Conservation (phyloP, 116 monocot genomes). For the Dioscorea cayenensis region DNA sequence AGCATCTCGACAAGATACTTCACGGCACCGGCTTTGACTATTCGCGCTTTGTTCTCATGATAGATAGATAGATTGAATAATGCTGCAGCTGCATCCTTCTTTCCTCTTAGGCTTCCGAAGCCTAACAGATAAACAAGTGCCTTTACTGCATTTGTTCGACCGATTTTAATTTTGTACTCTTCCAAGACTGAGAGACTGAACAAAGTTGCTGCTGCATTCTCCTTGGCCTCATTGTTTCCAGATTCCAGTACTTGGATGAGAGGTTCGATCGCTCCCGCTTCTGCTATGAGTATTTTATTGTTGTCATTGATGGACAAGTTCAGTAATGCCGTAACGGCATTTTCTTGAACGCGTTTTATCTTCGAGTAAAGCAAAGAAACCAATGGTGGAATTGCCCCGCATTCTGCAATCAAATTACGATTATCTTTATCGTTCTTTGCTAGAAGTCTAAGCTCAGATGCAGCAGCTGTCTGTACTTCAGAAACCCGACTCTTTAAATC, state of each 20-base stretch:
- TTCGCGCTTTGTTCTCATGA: slow-evolving; percentile 68
- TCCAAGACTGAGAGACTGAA: slow-evolving; percentile 65
- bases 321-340: slow-evolving; percentile 71
- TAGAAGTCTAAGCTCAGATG: slow-evolving; percentile 58
- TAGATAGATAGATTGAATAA: slow-evolving; percentile 66
- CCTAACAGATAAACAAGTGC: slow-evolving; percentile 53
- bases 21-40: slow-evolving; percentile 72
- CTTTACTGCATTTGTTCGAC: slow-evolving; percentile 50
- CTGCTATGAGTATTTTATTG: slow-evolving; percentile 51
- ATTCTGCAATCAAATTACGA: slow-evolving; percentile 55
- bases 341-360: slow-evolving; percentile 47
- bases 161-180: slow-evolving; percentile 61
- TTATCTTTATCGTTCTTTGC: slow-evolving; percentile 61
- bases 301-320: slow-evolving; percentile 59
- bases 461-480: slow-evolving; percentile 41
- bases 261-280: slow-evolving; percentile 60
- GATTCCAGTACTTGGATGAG: slow-evolving; percentile 60
- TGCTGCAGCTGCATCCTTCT: slow-evolving; percentile 76
- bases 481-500: slow-evolving; percentile 37
- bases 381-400: slow-evolving; percentile 50
- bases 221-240: slow-evolving; percentile 46
- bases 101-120: slow-evolving; percentile 52
- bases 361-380: slow-evolving; percentile 48
- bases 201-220: slow-evolving; percentile 71
- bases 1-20: slow-evolving; percentile 54